These are phyloP conservation scores for Capniomyces stellatus DNA, from an alignment of 371 early-diverging fungal genomes.

Conservation along the genomic window DNA sequence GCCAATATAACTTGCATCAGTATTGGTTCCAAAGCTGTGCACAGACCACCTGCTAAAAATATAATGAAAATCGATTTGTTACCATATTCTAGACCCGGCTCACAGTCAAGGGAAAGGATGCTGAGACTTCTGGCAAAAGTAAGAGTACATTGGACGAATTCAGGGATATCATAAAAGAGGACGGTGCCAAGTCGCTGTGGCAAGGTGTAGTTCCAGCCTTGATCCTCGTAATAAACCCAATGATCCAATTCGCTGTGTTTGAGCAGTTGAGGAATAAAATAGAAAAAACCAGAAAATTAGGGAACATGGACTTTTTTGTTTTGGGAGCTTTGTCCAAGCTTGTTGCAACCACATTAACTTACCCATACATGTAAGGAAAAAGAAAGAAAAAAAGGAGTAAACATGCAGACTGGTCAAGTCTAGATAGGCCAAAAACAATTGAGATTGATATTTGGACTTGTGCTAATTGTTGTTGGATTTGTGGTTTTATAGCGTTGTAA, in stretches of 20 bases:
- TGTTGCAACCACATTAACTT: constrained; percentile 83
- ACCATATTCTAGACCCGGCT: too few relatives aligned
- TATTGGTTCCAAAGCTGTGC: too few relatives aligned
- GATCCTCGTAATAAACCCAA: constrained; percentile 91
- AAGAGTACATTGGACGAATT: constrained; percentile 16
- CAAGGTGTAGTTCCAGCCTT: constrained; percentile 80
- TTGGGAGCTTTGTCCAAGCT: constrained; percentile 89
- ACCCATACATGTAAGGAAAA: constrained; percentile 75
- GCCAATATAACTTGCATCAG: too few relatives aligned
- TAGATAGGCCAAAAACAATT: too few relatives aligned
- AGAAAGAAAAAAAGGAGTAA: too few relatives aligned
- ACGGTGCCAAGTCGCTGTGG: constrained; percentile 72
- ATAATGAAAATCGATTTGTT: too few relatives aligned
- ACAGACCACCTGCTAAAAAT: too few relatives aligned
- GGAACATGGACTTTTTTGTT: constrained; percentile 78
- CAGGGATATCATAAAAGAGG: constrained; percentile 58
- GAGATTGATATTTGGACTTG: too few relatives aligned
- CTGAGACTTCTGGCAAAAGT: not conserved
- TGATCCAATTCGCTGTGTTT: constrained; percentile 93
- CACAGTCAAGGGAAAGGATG: constrained; percentile 9
- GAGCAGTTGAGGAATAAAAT: constrained; percentile 70
- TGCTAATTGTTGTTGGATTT: too few relatives aligned
- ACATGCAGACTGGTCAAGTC: too few relatives aligned
- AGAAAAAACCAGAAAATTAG: constrained; percentile 29
- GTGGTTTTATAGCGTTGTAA: constrained; percentile 55